phyloP scores from a whole-genome alignment of 2,329 filamentous ascomycete species.

The Colletotrichum echinochloae region DNA sequence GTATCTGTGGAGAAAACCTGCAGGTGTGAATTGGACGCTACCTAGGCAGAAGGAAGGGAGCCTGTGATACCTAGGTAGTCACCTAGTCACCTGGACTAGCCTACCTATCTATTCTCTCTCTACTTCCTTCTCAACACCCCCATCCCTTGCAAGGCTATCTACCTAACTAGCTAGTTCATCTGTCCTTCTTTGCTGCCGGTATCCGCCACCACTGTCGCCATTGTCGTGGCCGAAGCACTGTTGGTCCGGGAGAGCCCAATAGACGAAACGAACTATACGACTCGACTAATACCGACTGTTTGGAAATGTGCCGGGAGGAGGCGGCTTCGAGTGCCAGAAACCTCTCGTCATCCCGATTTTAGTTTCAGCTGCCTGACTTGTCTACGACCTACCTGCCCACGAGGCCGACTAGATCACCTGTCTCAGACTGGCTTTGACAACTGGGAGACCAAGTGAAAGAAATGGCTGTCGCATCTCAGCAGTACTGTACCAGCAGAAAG shows the following conservation, averaged over 20 bases:
- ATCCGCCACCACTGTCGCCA: conserved; percentile 11
- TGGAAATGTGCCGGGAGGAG: conserved; percentile 15
- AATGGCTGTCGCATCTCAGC: background rate
- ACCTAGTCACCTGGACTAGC: too few relatives aligned
- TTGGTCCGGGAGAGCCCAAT: conserved; percentile 14
- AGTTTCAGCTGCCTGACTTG: background rate
- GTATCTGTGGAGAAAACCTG: background rate
- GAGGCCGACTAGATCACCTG: background rate
- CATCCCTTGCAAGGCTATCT: conserved; percentile 4
- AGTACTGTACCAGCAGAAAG: conserved; percentile 2
- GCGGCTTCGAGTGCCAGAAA: conserved; percentile 1
- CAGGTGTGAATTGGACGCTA: background rate
- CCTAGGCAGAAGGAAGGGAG: background rate
- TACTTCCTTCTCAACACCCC: conserved; percentile 11
- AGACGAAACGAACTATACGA: conserved; percentile 28
- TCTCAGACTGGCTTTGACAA: background rate
- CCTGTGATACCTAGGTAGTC: conserved; percentile 30
- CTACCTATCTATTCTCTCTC: background rate
- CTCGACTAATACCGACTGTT: conserved; percentile 28
- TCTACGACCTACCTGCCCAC: background rate
- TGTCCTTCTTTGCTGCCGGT: conserved; percentile 28
- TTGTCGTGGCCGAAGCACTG: conserved; percentile 2
- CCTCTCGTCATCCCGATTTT: background rate
- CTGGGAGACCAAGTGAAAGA: background rate
- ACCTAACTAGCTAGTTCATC: background rate